phyloP scores from a whole-genome alignment of 2,329 filamentous ascomycete species.

The Fusarium sp. region DNA sequence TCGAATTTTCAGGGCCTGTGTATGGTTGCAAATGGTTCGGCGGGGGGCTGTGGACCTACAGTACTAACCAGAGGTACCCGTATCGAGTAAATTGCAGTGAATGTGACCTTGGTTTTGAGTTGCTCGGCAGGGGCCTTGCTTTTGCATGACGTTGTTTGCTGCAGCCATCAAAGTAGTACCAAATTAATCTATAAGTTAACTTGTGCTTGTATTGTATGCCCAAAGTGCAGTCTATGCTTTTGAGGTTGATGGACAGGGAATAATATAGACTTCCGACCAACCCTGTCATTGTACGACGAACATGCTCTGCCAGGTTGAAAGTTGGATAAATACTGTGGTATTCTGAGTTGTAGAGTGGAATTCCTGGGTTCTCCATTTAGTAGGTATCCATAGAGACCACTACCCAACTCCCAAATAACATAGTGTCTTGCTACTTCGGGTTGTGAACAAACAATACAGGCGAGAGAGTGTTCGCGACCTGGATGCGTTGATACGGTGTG shows the following conservation, averaged over 20 bases:
- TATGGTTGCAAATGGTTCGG: conserved; percentile 29
- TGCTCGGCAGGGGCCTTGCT: neutral
- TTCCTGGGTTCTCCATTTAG: too few relatives aligned
- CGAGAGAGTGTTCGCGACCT: too few relatives aligned
- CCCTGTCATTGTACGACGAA: neutral
- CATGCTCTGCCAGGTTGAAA: neutral
- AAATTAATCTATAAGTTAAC: too few relatives aligned
- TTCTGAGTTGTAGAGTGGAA: neutral
- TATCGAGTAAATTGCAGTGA: conserved; percentile 6
- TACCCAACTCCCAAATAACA: too few relatives aligned
- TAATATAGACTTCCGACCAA: neutral
- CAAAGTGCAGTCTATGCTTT: too few relatives aligned
- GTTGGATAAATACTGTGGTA: neutral
- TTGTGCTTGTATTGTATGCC: too few relatives aligned
- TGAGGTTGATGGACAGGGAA: neutral
- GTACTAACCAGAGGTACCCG: conserved; percentile 6
- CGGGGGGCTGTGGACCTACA: conserved; percentile 49
- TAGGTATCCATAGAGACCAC: too few relatives aligned
- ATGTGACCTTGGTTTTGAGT: conserved; percentile 10
- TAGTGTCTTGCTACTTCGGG: too few relatives aligned
- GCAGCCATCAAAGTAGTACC: neutral
- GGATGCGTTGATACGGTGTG: too few relatives aligned
- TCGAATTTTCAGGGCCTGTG: conserved; percentile 40
- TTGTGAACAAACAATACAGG: too few relatives aligned
- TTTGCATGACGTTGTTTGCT: conserved; percentile 26